Evolutionary conservation across 768 basidiomycete genomes (phyloP), one percentile per base, ranked within the genome.

Genomic region (Trametes coccinea): DNA sequence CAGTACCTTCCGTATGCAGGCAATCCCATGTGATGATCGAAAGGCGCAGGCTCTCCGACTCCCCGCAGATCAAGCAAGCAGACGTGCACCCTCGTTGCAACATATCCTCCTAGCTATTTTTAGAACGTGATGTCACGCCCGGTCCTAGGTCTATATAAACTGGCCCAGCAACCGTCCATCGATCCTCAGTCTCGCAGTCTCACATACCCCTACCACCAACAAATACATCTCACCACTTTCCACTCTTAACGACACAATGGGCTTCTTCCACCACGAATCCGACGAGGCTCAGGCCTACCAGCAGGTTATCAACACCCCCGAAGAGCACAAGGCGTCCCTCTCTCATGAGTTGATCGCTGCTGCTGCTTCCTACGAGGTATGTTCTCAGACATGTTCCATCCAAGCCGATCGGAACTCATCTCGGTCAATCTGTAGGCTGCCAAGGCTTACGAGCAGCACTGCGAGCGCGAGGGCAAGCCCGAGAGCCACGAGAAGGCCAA

Each of bases 301-400:
- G 56, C 59, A 77, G 72, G 79, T 81, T 48, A 39, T 56, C 16
- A 80, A 79, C 51, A 77, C 78, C 13, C 79, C 78, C 9, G 8
- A 7, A 39, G 39, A 39, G 39, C 87, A 88, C 77, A 74, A 86
- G 74, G 82, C 87, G 1, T 58, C 73, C 58, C 73, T 88, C 55
- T 82, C 85, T 8, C 88, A 90, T 71, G 84, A 90, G 73, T 70
- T 89, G 45, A 79, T 90, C 63, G 84, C 85, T 49, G 87, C 75
- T 44, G 89, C 89, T 47, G 88, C 87, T 5, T 73, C 85, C 31
- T 90, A 79, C 72, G 86, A 84, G 79, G 86, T 83, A 39, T 11
- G 73, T 51, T 27, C 17, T 27, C 41, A 22, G 1, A 10, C 47
- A 5, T 39, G 29, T 39, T 41, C 11, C 4, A 30, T 31, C 10